Base-by-base conservation (phyloP, 345 rosid species). In the Rhizophora apiculata region DNA sequence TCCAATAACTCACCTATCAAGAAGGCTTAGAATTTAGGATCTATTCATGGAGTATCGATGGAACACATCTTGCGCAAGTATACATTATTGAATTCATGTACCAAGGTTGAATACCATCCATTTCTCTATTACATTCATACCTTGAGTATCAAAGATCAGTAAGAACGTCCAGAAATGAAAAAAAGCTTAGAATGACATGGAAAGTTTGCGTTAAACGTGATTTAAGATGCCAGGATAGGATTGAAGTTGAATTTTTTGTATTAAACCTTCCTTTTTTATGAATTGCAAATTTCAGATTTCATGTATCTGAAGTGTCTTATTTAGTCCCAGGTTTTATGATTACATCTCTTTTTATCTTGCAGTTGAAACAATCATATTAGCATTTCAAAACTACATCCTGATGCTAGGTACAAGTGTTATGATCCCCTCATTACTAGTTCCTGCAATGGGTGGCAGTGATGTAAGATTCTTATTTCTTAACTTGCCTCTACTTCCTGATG, bases 321-420 rank as follows among this genome's bases (percentile, higher is more conserved):
- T 43, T 13, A 11, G 49, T 15, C 49, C 16, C 49, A 43, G 49
- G 18, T 43, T 43, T 43, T 43, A 43, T 43, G 15, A 43, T 43
- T 43, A 13, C 19, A 5, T 43, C 49, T 43, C 49, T 43, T 53
- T 37, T 32, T 36, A 8, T 63, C 22, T 46, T 68, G 80, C 80
- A 77, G 80, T 53, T 63, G 80, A 77, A 72, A 77, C 80, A 2
- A 30, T 77, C 30, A 58, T 53, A 49, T 49, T 77, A 52, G 80
- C 76, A 49, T 77, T 77, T 72, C 80, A 77, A 39, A 77, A 77
- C 60, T 77, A 77, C 66, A 77, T 77, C 6, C 24, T 77, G 65
- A 72, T 77, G 76, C 43, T 77, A 62, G 80, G 80, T 53, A 77
- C 80, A 58, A 77, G 76, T 21, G 76, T 77, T 10, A 77, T 77